Percentiles rank a stretch among this genome's conserved stretches.
Evolutionary conservation across 2,329 filamentous ascomycete genomes (phyloP).

Genomic region (Passalora sequoiae): DNA sequence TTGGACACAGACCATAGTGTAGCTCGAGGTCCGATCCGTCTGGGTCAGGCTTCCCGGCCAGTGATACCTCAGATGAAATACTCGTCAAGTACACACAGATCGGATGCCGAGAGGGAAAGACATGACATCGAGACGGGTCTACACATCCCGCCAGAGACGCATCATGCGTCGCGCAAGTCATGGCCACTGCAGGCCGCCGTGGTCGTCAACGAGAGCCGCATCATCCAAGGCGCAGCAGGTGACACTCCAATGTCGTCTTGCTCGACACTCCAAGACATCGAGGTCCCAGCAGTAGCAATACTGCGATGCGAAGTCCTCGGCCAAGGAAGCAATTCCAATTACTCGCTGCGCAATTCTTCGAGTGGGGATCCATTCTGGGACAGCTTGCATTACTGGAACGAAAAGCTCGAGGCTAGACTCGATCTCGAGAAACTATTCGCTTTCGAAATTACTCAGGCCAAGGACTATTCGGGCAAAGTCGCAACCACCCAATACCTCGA

Average conservation of each 20-base stretch:
- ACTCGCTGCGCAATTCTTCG: neutral
- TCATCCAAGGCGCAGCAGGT: neutral
- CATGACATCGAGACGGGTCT: neutral
- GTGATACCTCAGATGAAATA: neutral
- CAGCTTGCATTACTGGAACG: too few relatives aligned
- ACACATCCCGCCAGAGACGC: neutral
- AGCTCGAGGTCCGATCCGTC: too few relatives aligned
- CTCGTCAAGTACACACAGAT: neutral
- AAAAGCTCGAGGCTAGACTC: neutral
- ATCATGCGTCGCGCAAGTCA: neutral
- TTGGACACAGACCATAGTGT: too few relatives aligned
- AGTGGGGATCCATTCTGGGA: neutral
- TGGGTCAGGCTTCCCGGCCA: too few relatives aligned
- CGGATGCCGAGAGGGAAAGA: neutral
- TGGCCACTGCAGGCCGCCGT: neutral
- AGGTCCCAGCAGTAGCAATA: neutral
- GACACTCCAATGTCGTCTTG: neutral
- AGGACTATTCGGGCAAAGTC: constrained; percentile 12
- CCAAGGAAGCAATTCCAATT: neutral
- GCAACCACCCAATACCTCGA: constrained; percentile 25
- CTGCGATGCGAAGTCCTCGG: neutral
- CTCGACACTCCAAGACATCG: neutral
- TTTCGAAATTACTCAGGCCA: neutral
- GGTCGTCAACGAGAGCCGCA: neutral
- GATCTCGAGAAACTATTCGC: neutral